Evolutionary conservation across 805 yeast genomes (phyloP).

Genomic region (Teunomyces barrocoloradensis): DNA sequence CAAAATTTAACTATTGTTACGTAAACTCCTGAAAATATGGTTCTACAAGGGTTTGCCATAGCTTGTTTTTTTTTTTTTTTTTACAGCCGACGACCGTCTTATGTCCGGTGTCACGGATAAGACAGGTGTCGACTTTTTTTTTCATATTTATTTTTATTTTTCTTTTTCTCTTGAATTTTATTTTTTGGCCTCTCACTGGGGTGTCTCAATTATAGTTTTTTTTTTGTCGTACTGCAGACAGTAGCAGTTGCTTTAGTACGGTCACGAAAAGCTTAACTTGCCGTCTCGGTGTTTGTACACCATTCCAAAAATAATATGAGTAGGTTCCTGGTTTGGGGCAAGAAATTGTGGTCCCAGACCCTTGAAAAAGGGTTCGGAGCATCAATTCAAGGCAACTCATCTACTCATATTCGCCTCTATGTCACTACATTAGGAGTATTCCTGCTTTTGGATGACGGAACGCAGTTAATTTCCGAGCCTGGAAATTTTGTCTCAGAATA

Average conservation of each 20-base stretch:
- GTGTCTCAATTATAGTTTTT: background rate
- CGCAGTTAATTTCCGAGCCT: too few species aligned
- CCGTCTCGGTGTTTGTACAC: background rate
- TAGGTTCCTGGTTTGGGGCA: background rate
- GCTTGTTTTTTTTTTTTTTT: background rate
- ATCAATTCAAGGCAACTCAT: too few species aligned
- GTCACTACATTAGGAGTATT: too few species aligned
- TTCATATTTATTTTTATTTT: background rate
- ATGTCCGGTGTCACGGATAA: constrained; percentile 1
- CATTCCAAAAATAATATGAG: background rate
- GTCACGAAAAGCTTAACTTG: background rate
- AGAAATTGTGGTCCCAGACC: too few species aligned
- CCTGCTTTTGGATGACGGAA: too few species aligned
- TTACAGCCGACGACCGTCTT: constrained; percentile 1
- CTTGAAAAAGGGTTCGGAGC: too few species aligned
- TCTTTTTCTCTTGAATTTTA: background rate
- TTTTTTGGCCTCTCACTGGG: background rate
- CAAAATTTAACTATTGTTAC: background rate
- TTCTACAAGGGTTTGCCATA: background rate
- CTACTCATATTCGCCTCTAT: too few species aligned
- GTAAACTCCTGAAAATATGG: constrained; percentile 1
- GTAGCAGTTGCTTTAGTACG: background rate
- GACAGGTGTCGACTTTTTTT: background rate
- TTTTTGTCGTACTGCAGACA: background rate
- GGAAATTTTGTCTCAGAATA: too few species aligned